Percentiles rank a stretch among this genome's conserved stretches.
Evolutionary conservation across 495 filamentous ascomycete genomes (phyloP).

Genomic region (Hypoxylon cercidicola): DNA sequence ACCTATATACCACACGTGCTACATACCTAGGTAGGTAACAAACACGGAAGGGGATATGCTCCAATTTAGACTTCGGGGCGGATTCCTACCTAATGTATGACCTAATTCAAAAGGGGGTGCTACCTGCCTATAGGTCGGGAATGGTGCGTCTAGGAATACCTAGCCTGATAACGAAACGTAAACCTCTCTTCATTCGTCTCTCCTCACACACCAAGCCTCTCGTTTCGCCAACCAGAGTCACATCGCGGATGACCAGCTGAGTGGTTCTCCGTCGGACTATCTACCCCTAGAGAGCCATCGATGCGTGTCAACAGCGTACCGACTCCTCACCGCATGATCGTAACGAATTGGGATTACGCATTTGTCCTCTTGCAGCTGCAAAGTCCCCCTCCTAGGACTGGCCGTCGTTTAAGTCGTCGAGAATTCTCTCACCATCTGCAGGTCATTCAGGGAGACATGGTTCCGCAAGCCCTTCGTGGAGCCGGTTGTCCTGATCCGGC

Average conservation of each 20-base stretch:
- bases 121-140: neutral
- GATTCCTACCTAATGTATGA: too few species aligned
- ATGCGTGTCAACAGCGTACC: constrained; percentile 12
- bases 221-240: constrained; percentile 17
- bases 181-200: constrained; percentile 12
- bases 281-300: too few species aligned
- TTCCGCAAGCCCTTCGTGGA: constrained; percentile 34
- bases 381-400: constrained; percentile 12
- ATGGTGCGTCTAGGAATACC: constrained; percentile 3
- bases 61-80: too few species aligned
- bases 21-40: too few species aligned
- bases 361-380: constrained; percentile 39
- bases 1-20: too few species aligned
- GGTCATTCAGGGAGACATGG: constrained; percentile 10
- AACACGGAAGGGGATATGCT: too few species aligned
- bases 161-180: constrained; percentile 5
- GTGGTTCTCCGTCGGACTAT: neutral
- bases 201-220: constrained; percentile 2
- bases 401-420: constrained; percentile 21
- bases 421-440: constrained; percentile 33
- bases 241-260: constrained; percentile 15
- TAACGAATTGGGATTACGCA: constrained; percentile 21
- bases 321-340: constrained; percentile 37
- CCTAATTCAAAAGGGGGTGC: too few species aligned
- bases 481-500: constrained; percentile 34